phyloP scores from a whole-genome alignment of 2,329 filamentous ascomycete genomes.

The Fusarium ambrosium region DNA sequence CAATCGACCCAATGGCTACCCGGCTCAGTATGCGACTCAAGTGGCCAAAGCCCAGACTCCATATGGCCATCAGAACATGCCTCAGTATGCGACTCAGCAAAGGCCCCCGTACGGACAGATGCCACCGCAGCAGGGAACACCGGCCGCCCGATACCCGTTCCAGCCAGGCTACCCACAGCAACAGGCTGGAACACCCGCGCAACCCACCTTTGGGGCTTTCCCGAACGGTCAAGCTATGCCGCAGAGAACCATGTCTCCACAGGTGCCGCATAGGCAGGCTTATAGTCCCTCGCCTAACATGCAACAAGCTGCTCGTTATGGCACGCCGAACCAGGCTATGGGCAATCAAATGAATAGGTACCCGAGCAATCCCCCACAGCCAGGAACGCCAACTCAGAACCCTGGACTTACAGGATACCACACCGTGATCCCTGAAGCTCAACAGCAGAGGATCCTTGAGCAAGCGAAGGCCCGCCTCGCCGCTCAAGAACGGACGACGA shows the following conservation, averaged over 20 bases:
- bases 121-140: slow-evolving; percentile 57
- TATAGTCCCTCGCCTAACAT: slow-evolving; percentile 58
- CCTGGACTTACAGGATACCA: slow-evolving; percentile 61
- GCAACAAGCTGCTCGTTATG: slow-evolving; percentile 52
- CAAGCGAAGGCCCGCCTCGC: slow-evolving; percentile 64
- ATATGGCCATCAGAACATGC: slow-evolving; percentile 65
- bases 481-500: slow-evolving; percentile 58
- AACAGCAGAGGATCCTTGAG: slow-evolving; percentile 65
- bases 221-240: slow-evolving; percentile 60
- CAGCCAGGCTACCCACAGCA: slow-evolving; percentile 56
- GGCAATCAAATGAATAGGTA: slow-evolving; percentile 50
- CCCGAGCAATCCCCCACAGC: slow-evolving; percentile 50
- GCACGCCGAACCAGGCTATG: slow-evolving; percentile 49
- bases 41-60: slow-evolving; percentile 66
- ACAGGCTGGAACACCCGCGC: slow-evolving; percentile 54
- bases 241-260: slow-evolving; percentile 60
- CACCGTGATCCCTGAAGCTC: slow-evolving; percentile 63
- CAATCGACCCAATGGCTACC: slow-evolving; percentile 63
- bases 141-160: slow-evolving; percentile 59
- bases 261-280: slow-evolving; percentile 54
- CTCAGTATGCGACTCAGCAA: slow-evolving; percentile 62
- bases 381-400: slow-evolving; percentile 51
- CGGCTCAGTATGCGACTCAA: slow-evolving; percentile 62
- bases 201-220: slow-evolving; percentile 54
- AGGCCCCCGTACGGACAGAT: slow-evolving; percentile 60